Conservation (phyloP, 352 stramenopile genomes). For the Globisporangium spinosum region DNA sequence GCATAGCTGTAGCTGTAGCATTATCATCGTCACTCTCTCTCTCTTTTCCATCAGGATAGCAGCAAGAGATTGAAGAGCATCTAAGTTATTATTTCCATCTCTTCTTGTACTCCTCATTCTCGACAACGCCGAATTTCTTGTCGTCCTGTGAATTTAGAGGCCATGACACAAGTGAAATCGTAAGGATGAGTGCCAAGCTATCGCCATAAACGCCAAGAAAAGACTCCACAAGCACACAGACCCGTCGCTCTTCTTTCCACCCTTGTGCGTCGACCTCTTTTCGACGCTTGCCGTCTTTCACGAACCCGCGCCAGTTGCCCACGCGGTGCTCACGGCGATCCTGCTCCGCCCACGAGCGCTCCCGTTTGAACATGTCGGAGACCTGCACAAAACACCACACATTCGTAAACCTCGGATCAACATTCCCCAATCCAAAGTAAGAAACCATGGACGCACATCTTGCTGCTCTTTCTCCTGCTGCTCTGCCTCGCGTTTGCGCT, state of each 20-base stretch:
- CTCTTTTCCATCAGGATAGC: neutral
- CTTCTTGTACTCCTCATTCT: conserved; percentile 78
- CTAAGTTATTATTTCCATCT: conserved; percentile 81
- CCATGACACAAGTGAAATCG: neutral
- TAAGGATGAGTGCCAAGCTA: neutral
- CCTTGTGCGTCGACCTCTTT: conserved; percentile 57
- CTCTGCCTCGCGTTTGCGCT: conserved; percentile 67
- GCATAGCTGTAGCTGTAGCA: conserved; percentile 1
- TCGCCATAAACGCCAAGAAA: neutral
- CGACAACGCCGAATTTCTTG: conserved; percentile 56
- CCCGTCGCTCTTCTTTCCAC: conserved; percentile 63
- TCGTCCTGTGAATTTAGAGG: conserved; percentile 26
- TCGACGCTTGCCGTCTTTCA: conserved; percentile 65
- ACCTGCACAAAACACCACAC: conserved; percentile 15
- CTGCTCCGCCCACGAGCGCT: conserved; percentile 70
- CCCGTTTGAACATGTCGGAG: conserved; percentile 61
- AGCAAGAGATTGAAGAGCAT: neutral
- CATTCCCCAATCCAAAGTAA: neutral
- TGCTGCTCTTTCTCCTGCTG: conserved; percentile 73
- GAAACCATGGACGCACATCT: conserved; percentile 34
- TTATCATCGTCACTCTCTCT: neutral
- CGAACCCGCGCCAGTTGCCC: conserved; percentile 75
- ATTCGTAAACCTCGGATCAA: neutral
- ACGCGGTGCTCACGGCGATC: conserved; percentile 78
- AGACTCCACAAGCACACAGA: conserved; percentile 17